Evolutionary conservation across 2,329 filamentous ascomycete species (phyloP), one percentile per base, ranked within the genome.

Genomic region (Cadophora luteo-olivacea): DNA sequence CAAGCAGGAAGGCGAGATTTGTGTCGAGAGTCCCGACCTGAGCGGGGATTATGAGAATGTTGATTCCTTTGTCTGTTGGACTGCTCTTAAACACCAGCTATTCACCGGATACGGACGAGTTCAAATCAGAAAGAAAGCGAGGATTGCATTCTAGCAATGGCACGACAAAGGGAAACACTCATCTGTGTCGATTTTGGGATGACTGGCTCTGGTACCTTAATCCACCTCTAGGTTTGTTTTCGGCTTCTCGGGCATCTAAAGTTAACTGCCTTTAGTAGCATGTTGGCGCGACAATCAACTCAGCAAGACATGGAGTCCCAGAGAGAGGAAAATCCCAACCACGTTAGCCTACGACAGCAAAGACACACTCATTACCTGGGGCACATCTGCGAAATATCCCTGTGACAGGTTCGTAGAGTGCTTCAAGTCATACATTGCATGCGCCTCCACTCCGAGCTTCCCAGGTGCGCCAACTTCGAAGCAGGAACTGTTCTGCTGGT

Each of bases 141-240:
- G 41, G 16, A 4, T 8, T 45, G 41, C 49, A 29, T 36, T 58
- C 29, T 32, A 58, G 55, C 36, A 41, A 58, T 58, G 36, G 55
- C 55, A 38, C 29, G 22, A 58, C 29, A 25, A 36, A 58, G 19
- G 22, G 32, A 58, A 32, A 58, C 32, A 19, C 29, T 58, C 55
- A 58, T 58, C 29, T 58, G 55, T 22, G 32, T 58, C 29, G 55
- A 58, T 12, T 58, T 58, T 41, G 55, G 55, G 3, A 58, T 58
- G 55, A 38, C 55, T 36, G 55, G 55, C 55, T 58, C 55, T 58
- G 55, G 55, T 58, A 33, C 38, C 14, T 58, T 14, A 45, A 45
- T 24, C 5, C 3, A 14, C 14, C 32, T 16, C 19, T 11, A 11
- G 29, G 11, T 33, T n/a, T 38, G 9, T 22, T 58, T 52, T 33